Evolutionary conservation across 1,284 basidiomycete species (phyloP), one percentile per base, ranked within the genome.

Genomic region (Cryptococcus sp.): DNA sequence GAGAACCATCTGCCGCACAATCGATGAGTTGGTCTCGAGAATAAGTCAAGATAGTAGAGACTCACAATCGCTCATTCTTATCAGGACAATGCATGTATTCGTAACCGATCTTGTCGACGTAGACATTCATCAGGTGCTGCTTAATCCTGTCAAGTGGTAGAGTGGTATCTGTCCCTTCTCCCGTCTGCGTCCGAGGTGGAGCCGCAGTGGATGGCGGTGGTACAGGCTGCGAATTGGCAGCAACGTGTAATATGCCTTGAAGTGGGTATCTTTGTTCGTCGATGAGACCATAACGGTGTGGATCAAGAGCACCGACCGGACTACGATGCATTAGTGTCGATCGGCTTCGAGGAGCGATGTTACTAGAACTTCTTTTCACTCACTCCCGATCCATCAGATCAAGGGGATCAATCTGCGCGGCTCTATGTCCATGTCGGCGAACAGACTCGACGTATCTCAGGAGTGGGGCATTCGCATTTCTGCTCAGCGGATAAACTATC

Each of bases 401-500:
- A 22, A 94, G 80, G 0, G 92, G 92, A 71, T 95, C 91, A 47
- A 94, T 88, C 54, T 84, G 82, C 4, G 72, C 72, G 11, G 73
- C 73, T 26, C 73, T 62, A 52, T 80, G 79, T 1, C 76, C 77
- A 66, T 80, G 79, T 39, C 74, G 61, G 23, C 92, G 84, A 62
- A 93, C 83, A 11, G 88, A 87, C 73, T 94, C 92, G 16, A 92
- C 89, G 70, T 93, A 93, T 43, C 92, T 87, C 38, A 94, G 79
- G 15, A 95, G 78, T 1, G 89, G 80, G 0, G 91, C 90, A 69
- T 93, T 92, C 10, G 76, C 73, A 16, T 82, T 83, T 19, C 91
- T 83, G 73, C 22, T 17, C 29, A 23, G 49, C 16, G 7, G 25
- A 40, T 20, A 4, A n/a, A 16, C 7, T n/a, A 19, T 16, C 20